Conservation (phyloP, 192 early-diverging fungal species). For the Funneliformis geosporum region DNA sequence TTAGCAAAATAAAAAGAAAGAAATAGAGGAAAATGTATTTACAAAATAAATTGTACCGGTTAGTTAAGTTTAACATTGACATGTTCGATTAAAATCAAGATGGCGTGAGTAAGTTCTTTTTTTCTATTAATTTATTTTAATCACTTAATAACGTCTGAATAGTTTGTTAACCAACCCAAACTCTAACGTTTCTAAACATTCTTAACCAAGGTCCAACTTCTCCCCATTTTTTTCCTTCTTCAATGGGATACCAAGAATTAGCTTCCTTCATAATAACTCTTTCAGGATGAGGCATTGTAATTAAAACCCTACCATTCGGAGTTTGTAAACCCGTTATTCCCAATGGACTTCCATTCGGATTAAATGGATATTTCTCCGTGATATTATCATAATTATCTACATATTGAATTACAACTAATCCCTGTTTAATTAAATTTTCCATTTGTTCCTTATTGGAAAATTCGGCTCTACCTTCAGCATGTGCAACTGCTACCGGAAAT, state of each 20-base stretch:
- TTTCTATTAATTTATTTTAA: no score
- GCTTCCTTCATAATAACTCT: slow-evolving; percentile 79
- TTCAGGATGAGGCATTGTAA: slow-evolving; percentile 99
- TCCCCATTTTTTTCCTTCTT: slow-evolving; percentile 58
- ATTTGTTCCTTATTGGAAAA: slow-evolving; percentile 57
- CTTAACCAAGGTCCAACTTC: slow-evolving; percentile 86
- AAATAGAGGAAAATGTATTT: no score
- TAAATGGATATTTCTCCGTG: slow-evolving; percentile 88
- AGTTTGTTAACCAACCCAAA: slow-evolving; percentile 67
- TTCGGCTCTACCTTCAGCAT: slow-evolving; percentile 94
- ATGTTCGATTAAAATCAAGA: no score
- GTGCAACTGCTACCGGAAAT: slow-evolving; percentile 93
- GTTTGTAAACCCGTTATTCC: slow-evolving; percentile 89
- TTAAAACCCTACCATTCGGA: slow-evolving; percentile 84
- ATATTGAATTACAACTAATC: slow-evolving; percentile 73
- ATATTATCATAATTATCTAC: slow-evolving; percentile 83
- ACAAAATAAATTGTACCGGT: no score
- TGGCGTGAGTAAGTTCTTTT: no score
- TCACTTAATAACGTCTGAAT: no score
- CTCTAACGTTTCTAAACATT: slow-evolving; percentile 90
- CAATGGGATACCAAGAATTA: slow-evolving; percentile 84
- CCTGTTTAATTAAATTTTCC: slow-evolving; percentile 42
- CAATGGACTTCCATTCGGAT: slow-evolving; percentile 91
- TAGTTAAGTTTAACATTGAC: no score
- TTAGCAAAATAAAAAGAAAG: no score